Evolutionary conservation across 495 filamentous ascomycete genomes (phyloP), one percentile per base, ranked within the genome.

Genomic region (Talaromyces wortmannii): DNA sequence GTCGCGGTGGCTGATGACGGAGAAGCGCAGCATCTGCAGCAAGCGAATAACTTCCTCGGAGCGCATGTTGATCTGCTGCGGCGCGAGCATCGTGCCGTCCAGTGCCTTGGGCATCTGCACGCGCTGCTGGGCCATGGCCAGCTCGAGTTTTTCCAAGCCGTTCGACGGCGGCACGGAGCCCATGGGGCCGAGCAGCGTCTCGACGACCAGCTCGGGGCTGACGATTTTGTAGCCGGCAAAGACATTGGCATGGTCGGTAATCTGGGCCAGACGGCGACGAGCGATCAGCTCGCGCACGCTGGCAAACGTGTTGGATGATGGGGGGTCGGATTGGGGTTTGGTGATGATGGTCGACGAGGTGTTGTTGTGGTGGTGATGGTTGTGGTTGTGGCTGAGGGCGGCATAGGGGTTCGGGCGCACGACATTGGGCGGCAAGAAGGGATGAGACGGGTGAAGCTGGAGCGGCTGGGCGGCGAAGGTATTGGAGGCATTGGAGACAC

Each of bases 171-270:
- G 72, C 32, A 75, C 69, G 16, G 74, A 77, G 55, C 74, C 74
- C 71, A 74, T 71, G 50, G 74, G 74, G 13, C 74, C 74, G 64
- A 77, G 56, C 46, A 77, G 60, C 23, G 72, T 75, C 49, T 77
- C 72, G 45, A 77, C 71, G 52, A 77, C 74, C 65, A 74, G 59
- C 63, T 77, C 71, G 44, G 74, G 71, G 58, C 71, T 67, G 55
- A 77, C 72, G 57, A 77, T 77, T 31, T 63, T 72, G 59, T 77
- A 77, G 31, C 74, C 74, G 54, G 72, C 74, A 49, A 75, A 75
- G 12, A 75, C 67, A 65, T 77, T 77, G 64, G 71, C 71, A 67
- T 77, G 74, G 59, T 77, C 74, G 67, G 74, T 77, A 55, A 77
- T 77, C 61, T 77, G 72, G 32, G 65, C 68, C 56, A 77, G 65